Percentiles rank a stretch among this genome's conserved stretches.
Evolutionary conservation across 805 yeast genomes (phyloP).

Genomic region (Phaffomyces antillensis): DNA sequence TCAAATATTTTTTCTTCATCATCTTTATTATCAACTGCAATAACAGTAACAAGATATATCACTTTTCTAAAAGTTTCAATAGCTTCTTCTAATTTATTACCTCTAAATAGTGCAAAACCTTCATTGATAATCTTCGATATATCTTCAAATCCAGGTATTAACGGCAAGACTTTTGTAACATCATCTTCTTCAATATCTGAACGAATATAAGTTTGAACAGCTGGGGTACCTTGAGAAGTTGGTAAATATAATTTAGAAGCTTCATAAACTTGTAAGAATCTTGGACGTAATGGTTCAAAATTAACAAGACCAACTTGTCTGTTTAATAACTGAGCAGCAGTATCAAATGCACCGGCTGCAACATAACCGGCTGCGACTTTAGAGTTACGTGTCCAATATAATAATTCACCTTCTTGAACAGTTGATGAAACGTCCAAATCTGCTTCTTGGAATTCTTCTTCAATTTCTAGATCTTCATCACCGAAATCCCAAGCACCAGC

Average conservation of each 20-base stretch:
- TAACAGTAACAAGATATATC: constrained; percentile 64
- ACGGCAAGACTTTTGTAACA: constrained; percentile 48
- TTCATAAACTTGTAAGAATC: constrained; percentile 81
- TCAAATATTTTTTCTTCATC: constrained; percentile 73
- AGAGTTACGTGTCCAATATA: constrained; percentile 82
- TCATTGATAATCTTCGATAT: constrained; percentile 53
- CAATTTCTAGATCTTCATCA: constrained; percentile 71
- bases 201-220: constrained; percentile 63
- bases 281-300: constrained; percentile 78
- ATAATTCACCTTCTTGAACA: constrained; percentile 42
- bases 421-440: constrained; percentile 31
- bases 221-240: constrained; percentile 62
- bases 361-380: constrained; percentile 86
- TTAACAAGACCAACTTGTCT: constrained; percentile 83
- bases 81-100: constrained; percentile 78
- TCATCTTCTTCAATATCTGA: constrained; percentile 50
- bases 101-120: constrained; percentile 79
- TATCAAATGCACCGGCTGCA: constrained; percentile 95
- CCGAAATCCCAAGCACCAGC: constrained; percentile 63
- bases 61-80: constrained; percentile 72
- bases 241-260: constrained; percentile 71
- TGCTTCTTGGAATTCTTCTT: constrained; percentile 48
- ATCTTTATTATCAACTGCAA: constrained; percentile 64
- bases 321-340: constrained; percentile 87
- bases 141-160: constrained; percentile 63